Evolutionary conservation across 2,329 filamentous ascomycete species (phyloP), one percentile per base, ranked within the genome.

Genomic region (Sporothrix brasiliensis): DNA sequence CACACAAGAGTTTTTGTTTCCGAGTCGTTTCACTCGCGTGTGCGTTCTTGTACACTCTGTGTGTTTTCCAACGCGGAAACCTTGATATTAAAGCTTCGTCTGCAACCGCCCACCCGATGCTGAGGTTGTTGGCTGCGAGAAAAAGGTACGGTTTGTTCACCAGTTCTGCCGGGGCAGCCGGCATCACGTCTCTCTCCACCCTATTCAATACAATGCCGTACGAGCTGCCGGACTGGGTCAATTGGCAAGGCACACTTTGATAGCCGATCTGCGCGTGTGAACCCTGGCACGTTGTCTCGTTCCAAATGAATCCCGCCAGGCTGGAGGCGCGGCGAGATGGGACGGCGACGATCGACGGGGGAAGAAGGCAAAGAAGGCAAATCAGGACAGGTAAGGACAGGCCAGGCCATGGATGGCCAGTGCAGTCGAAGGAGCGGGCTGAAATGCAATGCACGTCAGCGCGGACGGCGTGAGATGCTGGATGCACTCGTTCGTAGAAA

Each of bases 201-300:
- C 11, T 14, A 4, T 47, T 14, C 1, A 47, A 47, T 14, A 34
- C 34, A 34, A 34, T 34, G 27, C 27, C 4, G 16, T 49, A 49
- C 44, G 44, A 49, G 19, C 44, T 49, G 44, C 44, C 44, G 44
- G 14, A 49, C 6, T 49, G 19, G 44, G 44, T 19, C 16, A 24
- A 54, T 54, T 54, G 52, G 52, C 24, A 54, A 54, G 52, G 52
- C 52, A 54, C 52, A 54, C 52, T 54, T 30, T 24, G 52, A 27
- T n/a, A n/a, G 52, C 13, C 21, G 11, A 54, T 54, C 24, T 54
- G 24, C 27, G 13, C n/a, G 11, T 24, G 50, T 53, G 19, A n/a
- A 19, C 16, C 44, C 44, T 49, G 14, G 14, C 44, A 49, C 16
- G 1, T 49, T 19, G 16, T 49, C 44, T 34, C 27, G 27, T 2